phyloP scores from a whole-genome alignment of 2,329 filamentous ascomycete species.

The Orbilia ellipsospora region DNA sequence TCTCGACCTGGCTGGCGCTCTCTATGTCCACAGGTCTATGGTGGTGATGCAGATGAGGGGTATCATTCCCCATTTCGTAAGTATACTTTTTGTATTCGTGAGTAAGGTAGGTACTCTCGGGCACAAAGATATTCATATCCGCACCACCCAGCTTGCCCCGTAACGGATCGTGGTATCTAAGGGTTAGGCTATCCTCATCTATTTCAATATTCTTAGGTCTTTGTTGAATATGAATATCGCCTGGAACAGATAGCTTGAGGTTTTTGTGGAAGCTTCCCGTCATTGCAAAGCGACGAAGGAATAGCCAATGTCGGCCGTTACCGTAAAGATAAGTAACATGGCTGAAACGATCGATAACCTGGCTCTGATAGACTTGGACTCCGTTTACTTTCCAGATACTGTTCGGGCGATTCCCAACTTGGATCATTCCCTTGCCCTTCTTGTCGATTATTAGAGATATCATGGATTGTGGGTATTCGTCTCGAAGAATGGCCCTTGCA shows the following conservation, averaged over 20 bases:
- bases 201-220: not conserved
- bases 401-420: conserved; percentile 44
- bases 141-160: not conserved
- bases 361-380: conserved; percentile 29
- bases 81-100: conserved; percentile 5
- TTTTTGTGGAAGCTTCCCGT: conserved; percentile 3
- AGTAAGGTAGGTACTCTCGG: conserved; percentile 6
- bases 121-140: not conserved
- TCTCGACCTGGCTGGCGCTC: not conserved
- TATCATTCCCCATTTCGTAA: conserved; percentile 28
- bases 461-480: conserved; percentile 46
- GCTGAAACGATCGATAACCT: conserved; percentile 40
- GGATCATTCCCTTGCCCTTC: conserved; percentile 27
- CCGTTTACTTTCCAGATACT: conserved; percentile 46
- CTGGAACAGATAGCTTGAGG: conserved; percentile 6
- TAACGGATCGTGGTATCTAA: conserved; percentile 1
- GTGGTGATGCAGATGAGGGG: conserved; percentile 51
- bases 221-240: conserved; percentile 9
- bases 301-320: conserved; percentile 38
- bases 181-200: not conserved
- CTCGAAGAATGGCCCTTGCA: not conserved
- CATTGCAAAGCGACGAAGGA: conserved; percentile 31
- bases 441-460: conserved; percentile 25
- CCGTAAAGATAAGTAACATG: conserved; percentile 40
- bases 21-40: conserved; percentile 10